phyloP scores from a whole-genome alignment of 441 rosid species.

The Pelargonium myrrhifolium region DNA sequence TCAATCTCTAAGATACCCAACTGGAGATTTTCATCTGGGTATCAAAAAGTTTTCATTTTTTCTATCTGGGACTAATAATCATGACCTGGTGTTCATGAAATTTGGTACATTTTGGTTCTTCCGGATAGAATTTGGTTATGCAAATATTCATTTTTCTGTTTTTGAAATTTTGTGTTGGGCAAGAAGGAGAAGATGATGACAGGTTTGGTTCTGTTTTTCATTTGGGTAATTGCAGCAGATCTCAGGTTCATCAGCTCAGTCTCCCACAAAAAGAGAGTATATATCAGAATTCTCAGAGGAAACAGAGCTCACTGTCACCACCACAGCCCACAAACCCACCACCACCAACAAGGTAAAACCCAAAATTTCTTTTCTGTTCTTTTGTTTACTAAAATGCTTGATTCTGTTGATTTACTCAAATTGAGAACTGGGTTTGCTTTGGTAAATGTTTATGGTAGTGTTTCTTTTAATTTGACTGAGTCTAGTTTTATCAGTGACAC shows the following conservation, averaged over 20 bases:
- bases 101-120: neutral
- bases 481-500: neutral
- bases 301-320: neutral
- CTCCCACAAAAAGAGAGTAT: neutral
- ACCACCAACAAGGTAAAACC: neutral
- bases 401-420: neutral
- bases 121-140: no score
- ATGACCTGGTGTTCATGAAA: no score
- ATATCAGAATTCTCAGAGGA: neutral
- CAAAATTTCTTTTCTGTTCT: neutral
- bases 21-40: neutral
- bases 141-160: no score
- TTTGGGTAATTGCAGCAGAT: neutral
- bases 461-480: neutral
- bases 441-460: neutral
- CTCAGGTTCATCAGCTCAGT: slow-evolving; percentile 2
- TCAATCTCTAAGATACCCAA: neutral
- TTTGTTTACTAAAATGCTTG: neutral
- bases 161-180: neutral
- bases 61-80: neutral
- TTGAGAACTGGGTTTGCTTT: neutral
- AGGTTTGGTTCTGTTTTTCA: neutral
- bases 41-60: neutral
- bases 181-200: neutral
- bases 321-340: neutral